phyloP scores from a whole-genome alignment of 495 filamentous ascomycete genomes.

The Saxophila tyrrhenica region DNA sequence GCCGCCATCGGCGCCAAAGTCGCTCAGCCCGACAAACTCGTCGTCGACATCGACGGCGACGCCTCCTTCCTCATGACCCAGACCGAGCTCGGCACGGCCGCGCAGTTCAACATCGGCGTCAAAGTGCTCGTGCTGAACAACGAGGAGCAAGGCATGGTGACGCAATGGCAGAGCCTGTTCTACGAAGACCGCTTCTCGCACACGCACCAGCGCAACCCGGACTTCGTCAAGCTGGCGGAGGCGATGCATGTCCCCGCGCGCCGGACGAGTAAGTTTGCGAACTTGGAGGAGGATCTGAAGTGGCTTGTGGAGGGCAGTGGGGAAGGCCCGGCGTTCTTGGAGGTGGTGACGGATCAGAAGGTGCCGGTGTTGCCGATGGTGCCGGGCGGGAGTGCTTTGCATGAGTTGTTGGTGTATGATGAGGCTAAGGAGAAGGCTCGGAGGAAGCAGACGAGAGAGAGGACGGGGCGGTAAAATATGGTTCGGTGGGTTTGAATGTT shows the following conservation, averaged over 20 bases:
- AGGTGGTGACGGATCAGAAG: constrained; percentile 57
- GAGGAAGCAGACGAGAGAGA: constrained; percentile 56
- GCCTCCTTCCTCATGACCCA: constrained; percentile 96
- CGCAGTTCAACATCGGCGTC: constrained; percentile 84
- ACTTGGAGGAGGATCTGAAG: constrained; percentile 65
- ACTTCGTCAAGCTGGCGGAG: constrained; percentile 88
- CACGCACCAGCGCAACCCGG: constrained; percentile 80
- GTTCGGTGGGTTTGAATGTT: background rate
- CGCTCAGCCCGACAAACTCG: constrained; percentile 69
- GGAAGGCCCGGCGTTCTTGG: constrained; percentile 35
- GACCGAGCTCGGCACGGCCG: constrained; percentile 78
- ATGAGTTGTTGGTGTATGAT: constrained; percentile 92
- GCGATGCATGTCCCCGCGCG: constrained; percentile 31
- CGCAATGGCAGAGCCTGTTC: constrained; percentile 90
- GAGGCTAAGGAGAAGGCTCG: constrained; percentile 65
- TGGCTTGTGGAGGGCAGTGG: constrained; percentile 63
- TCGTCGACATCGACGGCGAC: constrained; percentile 92
- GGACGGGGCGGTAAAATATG: constrained; percentile 38
- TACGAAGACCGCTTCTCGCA: constrained; percentile 87
- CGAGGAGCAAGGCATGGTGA: constrained; percentile 95
- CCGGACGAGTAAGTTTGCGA: constrained; percentile 68
- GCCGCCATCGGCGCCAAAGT: constrained; percentile 92
- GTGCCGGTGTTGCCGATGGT: constrained; percentile 98
- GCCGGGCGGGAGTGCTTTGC: constrained; percentile 69
- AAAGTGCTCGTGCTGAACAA: constrained; percentile 92